Percentiles rank a stretch among this genome's conserved stretches.
phyloP scores from a whole-genome alignment of 2,329 filamentous ascomycete species.

The Ceratocystis ficicola region DNA sequence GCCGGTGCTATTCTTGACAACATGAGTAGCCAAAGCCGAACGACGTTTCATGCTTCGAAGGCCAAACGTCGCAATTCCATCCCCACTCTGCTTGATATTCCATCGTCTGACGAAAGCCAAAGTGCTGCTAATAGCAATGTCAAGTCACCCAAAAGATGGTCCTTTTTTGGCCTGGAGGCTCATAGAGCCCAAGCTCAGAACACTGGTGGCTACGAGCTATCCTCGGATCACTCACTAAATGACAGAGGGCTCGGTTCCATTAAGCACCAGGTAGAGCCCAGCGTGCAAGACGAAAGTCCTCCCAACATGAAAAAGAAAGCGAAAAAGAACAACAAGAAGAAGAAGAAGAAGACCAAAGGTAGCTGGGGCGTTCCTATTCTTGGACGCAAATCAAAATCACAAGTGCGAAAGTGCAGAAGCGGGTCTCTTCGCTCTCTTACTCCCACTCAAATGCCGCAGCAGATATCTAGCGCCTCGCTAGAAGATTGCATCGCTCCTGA shows the following conservation, averaged over 20 bases:
- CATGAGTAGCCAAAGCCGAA: slow-evolving; percentile 22
- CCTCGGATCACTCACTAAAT: slow-evolving; percentile 22
- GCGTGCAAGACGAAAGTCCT: slow-evolving; percentile 21
- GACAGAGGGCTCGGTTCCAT: slow-evolving; percentile 28
- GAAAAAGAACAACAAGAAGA: slow-evolving; percentile 43
- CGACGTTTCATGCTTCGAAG: slow-evolving; percentile 26
- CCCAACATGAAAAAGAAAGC: slow-evolving; percentile 28
- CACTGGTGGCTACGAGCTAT: neutral
- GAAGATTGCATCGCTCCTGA: slow-evolving; percentile 20
- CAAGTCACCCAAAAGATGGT: slow-evolving; percentile 46
- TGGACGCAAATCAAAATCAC: slow-evolving; percentile 46
- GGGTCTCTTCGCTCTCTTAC: slow-evolving; percentile 35
- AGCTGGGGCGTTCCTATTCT: slow-evolving; percentile 57
- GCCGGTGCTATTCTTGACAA: slow-evolving; percentile 57
- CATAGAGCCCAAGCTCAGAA: slow-evolving; percentile 24
- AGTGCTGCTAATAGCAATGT: slow-evolving; percentile 36
- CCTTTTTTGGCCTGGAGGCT: slow-evolving; percentile 50
- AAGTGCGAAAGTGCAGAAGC: slow-evolving; percentile 33
- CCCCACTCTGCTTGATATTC: slow-evolving; percentile 38
- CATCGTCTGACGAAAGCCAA: slow-evolving; percentile 26
- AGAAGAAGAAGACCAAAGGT: slow-evolving; percentile 28
- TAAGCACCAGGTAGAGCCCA: slow-evolving; percentile 24
- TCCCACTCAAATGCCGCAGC: slow-evolving; percentile 26
- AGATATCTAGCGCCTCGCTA: slow-evolving; percentile 23
- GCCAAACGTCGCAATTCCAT: slow-evolving; percentile 48